phyloP scores from a whole-genome alignment of 441 rosid genomes.

The Pelargonium fulgidum region DNA sequence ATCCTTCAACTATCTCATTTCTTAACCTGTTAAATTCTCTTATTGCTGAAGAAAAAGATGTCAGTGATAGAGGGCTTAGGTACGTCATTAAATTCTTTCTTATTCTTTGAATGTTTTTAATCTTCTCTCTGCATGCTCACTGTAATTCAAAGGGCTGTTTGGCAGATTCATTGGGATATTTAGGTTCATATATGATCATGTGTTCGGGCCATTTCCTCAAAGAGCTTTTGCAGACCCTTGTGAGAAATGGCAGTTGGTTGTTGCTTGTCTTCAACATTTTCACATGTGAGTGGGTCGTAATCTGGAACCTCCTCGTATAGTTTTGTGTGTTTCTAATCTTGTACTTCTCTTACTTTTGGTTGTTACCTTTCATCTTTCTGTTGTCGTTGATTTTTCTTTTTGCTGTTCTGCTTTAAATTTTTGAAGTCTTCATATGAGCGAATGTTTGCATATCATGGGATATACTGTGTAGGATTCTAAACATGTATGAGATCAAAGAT shows the following conservation, averaged over 20 bases:
- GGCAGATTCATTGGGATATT: constrained; percentile 93
- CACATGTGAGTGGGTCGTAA: constrained; percentile 57
- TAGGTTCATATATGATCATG: constrained; percentile 84
- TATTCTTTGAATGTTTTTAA: constrained; percentile 17
- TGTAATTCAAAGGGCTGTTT: constrained; percentile 22
- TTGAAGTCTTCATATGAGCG: constrained; percentile 8
- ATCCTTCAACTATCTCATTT: constrained; percentile 91
- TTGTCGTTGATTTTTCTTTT: not conserved
- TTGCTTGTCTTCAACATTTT: constrained; percentile 94
- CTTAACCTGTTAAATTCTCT: constrained; percentile 81
- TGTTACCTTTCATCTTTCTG: constrained; percentile 3
- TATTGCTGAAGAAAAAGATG: constrained; percentile 84
- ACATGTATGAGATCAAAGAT: constrained; percentile 73
- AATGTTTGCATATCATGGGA: constrained; percentile 1
- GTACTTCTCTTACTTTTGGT: constrained; percentile 6
- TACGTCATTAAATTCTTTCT: constrained; percentile 26
- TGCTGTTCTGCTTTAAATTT: not conserved
- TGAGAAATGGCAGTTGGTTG: constrained; percentile 92
- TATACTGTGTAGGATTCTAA: constrained; percentile 59
- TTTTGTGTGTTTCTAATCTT: not conserved
- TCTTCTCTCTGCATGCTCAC: constrained; percentile 22
- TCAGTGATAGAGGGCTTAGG: constrained; percentile 86
- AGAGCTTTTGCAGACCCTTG: constrained; percentile 91
- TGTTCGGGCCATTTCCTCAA: constrained; percentile 91
- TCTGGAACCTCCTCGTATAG: not conserved